phyloP scores from a whole-genome alignment of 345 rosid species.

The Eucalyptus rudis region DNA sequence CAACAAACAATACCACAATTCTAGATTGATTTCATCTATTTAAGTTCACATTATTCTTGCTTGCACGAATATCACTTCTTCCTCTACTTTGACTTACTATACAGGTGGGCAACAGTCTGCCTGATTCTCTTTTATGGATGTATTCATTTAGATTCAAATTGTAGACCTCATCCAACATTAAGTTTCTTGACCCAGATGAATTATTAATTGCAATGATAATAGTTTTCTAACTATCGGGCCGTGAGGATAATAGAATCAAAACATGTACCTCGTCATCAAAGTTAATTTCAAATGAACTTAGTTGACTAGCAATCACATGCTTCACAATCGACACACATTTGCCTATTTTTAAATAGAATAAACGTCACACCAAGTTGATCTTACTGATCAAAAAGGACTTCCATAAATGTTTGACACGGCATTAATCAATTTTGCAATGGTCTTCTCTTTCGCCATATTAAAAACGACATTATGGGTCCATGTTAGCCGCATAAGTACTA shows the following conservation, averaged over 20 bases:
- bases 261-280: accelerated
- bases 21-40: accelerated
- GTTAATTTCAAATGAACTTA: neutral
- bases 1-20: neutral
- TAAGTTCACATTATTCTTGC: neutral
- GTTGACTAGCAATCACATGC: neutral
- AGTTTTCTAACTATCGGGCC: neutral
- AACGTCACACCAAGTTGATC: neutral
- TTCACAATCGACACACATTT: neutral
- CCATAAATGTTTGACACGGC: neutral
- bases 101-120: accelerated
- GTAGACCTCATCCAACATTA: neutral
- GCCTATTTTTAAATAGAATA: neutral
- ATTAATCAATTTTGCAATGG: neutral
- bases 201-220: neutral
- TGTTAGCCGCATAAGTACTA: neutral
- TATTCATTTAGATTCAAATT: neutral
- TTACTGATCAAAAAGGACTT: accelerated
- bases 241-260: neutral
- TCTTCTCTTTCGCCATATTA: too few species aligned
- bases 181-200: neutral
- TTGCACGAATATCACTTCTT: neutral
- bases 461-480: neutral
- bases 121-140: neutral
- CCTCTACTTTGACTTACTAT: neutral